Evolutionary conservation across 345 rosid species (phyloP).

Genomic region (Reutealis trisperma): DNA sequence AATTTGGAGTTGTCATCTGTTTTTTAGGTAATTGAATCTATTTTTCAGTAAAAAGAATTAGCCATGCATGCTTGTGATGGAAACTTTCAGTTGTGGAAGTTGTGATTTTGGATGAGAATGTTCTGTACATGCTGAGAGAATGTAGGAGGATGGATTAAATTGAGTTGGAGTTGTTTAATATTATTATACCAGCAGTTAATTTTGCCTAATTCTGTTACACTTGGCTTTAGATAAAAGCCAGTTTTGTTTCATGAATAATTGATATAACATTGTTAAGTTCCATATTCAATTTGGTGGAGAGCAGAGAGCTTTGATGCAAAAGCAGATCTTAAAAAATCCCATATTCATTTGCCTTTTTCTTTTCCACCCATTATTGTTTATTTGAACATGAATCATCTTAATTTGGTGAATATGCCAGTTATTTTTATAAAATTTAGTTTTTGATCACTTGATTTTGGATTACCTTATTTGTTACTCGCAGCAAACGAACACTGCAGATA

Average conservation of each 20-base stretch:
- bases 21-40: not conserved
- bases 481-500: conserved; percentile 94
- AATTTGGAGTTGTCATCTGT: too few species aligned
- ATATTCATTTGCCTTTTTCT: not conserved
- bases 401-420: not conserved
- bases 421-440: not conserved
- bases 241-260: too few species aligned
- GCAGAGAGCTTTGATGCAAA: not conserved
- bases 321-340: not conserved
- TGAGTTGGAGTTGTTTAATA: not conserved
- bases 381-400: not conserved
- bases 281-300: not conserved
- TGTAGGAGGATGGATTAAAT: not conserved
- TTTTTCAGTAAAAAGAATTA: too few species aligned
- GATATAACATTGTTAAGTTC: not conserved
- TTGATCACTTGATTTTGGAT: not conserved
- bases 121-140: not conserved
- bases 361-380: not conserved
- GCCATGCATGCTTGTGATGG: too few species aligned
- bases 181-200: not conserved
- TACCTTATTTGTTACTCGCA: conserved; percentile 32
- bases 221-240: not conserved
- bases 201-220: not conserved
- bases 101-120: not conserved
- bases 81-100: not conserved